These are phyloP conservation scores for Gloeophyllum trabeum DNA, from an alignment of 768 basidiomycete species.

Conservation along the genomic window DNA sequence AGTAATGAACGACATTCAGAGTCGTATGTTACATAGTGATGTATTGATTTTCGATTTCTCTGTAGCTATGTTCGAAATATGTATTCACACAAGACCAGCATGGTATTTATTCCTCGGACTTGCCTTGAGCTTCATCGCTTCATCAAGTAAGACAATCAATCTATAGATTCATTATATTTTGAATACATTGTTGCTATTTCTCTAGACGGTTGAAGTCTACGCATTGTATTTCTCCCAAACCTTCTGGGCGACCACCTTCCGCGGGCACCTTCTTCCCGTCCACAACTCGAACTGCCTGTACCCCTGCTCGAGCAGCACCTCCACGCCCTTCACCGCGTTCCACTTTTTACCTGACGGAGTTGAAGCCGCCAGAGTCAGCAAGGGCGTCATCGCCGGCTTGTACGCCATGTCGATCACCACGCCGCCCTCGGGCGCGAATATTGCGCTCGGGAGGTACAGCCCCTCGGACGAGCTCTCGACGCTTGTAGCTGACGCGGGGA, in stretches of 20 bases:
- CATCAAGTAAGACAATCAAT: too few species aligned
- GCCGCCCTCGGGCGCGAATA: conserved; percentile 53
- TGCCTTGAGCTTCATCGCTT: too few species aligned
- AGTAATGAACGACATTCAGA: too few species aligned
- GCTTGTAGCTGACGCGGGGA: conserved; percentile 62
- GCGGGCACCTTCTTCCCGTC: conserved; percentile 61
- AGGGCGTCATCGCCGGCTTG: conserved; percentile 74
- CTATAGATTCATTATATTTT: too few species aligned
- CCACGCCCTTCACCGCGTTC: conserved; percentile 67
- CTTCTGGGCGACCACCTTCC: conserved; percentile 27
- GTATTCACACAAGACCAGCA: too few species aligned
- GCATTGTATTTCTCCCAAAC: conserved; percentile 37
- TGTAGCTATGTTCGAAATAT: too few species aligned
- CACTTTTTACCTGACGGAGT: conserved; percentile 34
- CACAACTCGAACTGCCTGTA: conserved; percentile 77
- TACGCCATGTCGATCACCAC: conserved; percentile 93
- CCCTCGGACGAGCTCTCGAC: conserved; percentile 18
- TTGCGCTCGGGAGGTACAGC: conserved; percentile 38
- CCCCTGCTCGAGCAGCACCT: conserved; percentile 83
- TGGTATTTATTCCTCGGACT: too few species aligned
- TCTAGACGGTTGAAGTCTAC: background rate
- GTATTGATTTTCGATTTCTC: too few species aligned
- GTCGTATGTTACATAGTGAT: too few species aligned
- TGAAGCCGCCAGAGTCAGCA: conserved; percentile 55
- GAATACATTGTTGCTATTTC: too few species aligned